Percentiles rank a stretch among this genome's conserved stretches.
Conservation (phyloP, 352 stramenopile genomes). For the Blastocystis sp. region DNA sequence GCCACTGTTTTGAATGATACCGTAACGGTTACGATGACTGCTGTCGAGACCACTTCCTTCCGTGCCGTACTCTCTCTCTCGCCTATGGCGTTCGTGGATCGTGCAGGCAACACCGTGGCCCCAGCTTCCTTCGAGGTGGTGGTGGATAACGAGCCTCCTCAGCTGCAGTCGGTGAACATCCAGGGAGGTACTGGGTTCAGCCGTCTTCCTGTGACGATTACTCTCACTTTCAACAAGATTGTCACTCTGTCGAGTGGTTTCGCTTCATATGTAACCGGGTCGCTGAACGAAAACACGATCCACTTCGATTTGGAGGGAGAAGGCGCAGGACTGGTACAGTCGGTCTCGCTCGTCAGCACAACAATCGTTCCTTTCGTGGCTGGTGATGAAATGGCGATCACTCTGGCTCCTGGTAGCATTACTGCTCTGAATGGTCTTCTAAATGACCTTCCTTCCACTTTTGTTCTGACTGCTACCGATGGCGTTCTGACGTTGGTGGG, state of each 20-base stretch:
- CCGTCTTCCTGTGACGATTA: background rate
- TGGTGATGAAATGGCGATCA: background rate
- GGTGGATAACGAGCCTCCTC: slow-evolving; percentile 12
- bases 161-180: background rate
- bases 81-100: slow-evolving; percentile 15
- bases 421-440: background rate
- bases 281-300: background rate
- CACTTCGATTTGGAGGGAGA: background rate
- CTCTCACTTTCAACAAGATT: background rate
- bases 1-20: background rate
- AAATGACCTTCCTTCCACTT: background rate
- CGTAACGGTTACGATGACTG: background rate
- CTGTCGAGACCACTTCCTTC: background rate
- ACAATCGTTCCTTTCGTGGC: background rate
- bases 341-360: background rate
- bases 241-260: background rate
- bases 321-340: background rate
- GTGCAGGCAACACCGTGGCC: background rate
- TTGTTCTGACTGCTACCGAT: background rate
- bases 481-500: background rate
- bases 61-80: background rate
- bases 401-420: background rate
- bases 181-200: background rate
- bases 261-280: background rate
- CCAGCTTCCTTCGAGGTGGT: background rate